Conservation (phyloP, 108 stramenopile species). For the Pseudonitzschia delicatissima region DNA sequence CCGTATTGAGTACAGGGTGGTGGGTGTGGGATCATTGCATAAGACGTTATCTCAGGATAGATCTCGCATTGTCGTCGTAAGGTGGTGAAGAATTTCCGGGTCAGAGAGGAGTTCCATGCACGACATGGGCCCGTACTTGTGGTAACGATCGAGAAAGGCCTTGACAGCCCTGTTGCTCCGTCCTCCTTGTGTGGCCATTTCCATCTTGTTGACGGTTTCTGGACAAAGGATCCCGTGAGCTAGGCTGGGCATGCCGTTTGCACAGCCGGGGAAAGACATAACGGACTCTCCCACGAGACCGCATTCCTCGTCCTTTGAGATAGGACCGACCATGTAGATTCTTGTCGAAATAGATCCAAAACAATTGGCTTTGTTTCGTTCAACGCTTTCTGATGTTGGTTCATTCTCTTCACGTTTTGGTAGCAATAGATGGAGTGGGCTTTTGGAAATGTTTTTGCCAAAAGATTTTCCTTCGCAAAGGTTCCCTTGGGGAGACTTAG, state of each 20-base stretch:
- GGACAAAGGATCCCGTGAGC: slow-evolving; percentile 78
- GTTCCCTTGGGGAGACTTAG: too few species aligned
- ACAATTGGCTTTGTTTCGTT: too few species aligned
- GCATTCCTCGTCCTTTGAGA: slow-evolving; percentile 42
- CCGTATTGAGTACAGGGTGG: too few species aligned
- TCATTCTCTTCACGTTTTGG: too few species aligned
- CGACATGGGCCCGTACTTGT: slow-evolving; percentile 67
- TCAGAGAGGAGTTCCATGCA: slow-evolving; percentile 78
- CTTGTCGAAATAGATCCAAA: too few species aligned
- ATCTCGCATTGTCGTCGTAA: slow-evolving; percentile 76
- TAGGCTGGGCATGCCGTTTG: neutral
- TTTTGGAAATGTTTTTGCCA: too few species aligned
- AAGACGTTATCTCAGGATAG: slow-evolving; percentile 17
- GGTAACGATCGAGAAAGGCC: slow-evolving; percentile 63
- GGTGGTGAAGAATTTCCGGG: slow-evolving; percentile 62
- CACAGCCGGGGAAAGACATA: slow-evolving; percentile 25
- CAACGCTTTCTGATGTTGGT: too few species aligned
- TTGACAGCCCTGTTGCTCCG: slow-evolving; percentile 23
- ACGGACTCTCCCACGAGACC: slow-evolving; percentile 57
- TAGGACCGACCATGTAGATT: neutral
- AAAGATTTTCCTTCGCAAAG: too few species aligned
- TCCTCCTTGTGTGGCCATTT: slow-evolving; percentile 34
- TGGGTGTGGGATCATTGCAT: too few species aligned
- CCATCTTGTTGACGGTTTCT: slow-evolving; percentile 69
- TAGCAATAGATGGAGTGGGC: too few species aligned